Evolutionary conservation across 2,329 filamentous ascomycete genomes (phyloP).

Genomic region (Colletotrichum sp.): DNA sequence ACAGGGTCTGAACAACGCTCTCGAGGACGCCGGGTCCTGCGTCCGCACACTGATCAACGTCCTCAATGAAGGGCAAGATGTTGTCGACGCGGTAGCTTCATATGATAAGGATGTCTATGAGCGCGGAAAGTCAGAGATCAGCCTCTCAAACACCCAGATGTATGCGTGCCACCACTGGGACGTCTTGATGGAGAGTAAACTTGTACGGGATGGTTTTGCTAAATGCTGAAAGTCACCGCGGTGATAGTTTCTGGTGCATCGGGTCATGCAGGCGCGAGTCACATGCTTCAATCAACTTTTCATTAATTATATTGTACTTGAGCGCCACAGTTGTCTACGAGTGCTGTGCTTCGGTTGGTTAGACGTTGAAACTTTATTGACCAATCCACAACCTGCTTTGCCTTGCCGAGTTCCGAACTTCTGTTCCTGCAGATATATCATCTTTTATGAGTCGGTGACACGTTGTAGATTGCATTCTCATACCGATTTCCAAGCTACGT

Average conservation of each 20-base stretch:
- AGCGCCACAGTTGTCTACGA: background rate
- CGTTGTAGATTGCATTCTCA: background rate
- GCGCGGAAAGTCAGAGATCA: background rate
- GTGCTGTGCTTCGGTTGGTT: background rate
- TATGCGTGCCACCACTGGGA: background rate
- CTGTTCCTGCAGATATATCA: background rate
- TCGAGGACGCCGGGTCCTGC: background rate
- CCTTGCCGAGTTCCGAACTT: background rate
- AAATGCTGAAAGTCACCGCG: background rate
- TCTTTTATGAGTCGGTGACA: fast-evolving
- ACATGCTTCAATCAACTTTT: background rate
- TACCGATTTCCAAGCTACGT: background rate
- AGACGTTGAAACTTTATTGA: background rate
- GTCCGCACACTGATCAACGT: background rate
- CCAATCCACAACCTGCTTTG: background rate
- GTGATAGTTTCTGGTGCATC: background rate
- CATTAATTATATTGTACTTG: background rate
- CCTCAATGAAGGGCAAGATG: background rate
- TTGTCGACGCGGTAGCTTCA: background rate
- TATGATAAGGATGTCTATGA: background rate
- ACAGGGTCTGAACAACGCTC: background rate
- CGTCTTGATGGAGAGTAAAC: background rate
- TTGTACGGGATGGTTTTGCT: background rate
- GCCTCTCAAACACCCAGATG: background rate
- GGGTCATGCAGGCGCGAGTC: background rate